phyloP scores from a whole-genome alignment of 2,329 filamentous ascomycete species.

The Byssoonygena ceratinophila region DNA sequence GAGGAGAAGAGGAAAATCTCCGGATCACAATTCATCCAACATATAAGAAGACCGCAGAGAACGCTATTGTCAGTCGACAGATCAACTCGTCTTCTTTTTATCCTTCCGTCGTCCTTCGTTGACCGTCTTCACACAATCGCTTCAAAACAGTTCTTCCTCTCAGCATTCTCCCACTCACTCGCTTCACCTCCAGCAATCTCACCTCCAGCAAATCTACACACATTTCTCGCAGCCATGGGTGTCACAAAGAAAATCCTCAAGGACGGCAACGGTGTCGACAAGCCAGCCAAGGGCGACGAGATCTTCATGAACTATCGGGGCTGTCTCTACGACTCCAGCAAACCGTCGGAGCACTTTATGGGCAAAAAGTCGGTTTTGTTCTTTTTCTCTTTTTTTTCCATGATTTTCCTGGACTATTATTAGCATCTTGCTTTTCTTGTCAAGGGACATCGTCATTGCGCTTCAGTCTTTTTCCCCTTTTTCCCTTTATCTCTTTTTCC shows the following conservation, averaged over 20 bases:
- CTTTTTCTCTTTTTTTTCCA: neutral
- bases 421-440: neutral
- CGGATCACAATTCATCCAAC: too few species aligned
- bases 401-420: neutral
- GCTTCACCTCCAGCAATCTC: neutral
- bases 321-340: slow-evolving; percentile 59
- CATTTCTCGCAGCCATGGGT: slow-evolving; percentile 45
- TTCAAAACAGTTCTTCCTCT: neutral
- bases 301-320: slow-evolving; percentile 90
- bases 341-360: slow-evolving; percentile 51
- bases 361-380: slow-evolving; percentile 56
- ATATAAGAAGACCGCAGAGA: too few species aligned
- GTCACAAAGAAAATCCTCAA: slow-evolving; percentile 58
- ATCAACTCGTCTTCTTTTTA: neutral
- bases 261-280: slow-evolving; percentile 51
- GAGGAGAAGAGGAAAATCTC: too few species aligned
- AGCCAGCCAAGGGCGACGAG: slow-evolving; percentile 55
- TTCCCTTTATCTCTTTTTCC: neutral
- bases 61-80: too few species aligned
- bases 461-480: too few species aligned
- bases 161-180: neutral
- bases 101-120: neutral
- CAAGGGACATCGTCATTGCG: too few species aligned
- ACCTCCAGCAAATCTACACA: neutral
- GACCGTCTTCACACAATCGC: too few species aligned